Base-by-base conservation (phyloP, 176 grass and related monocot genomes). In the Carex littledalei region DNA sequence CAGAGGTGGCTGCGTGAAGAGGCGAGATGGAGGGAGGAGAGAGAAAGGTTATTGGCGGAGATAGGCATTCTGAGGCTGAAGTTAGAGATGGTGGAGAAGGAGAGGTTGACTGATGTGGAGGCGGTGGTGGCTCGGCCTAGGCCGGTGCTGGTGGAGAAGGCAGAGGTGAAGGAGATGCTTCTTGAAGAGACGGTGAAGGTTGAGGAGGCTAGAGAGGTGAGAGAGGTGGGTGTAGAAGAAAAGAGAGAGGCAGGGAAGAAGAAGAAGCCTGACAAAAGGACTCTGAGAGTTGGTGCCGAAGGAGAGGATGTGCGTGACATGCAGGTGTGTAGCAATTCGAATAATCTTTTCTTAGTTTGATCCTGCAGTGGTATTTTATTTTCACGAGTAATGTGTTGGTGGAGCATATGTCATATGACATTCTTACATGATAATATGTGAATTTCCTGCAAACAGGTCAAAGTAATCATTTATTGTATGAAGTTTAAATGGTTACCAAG, bases 291-390 rank as follows among this genome's bases (percentile, higher is more conserved):
- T 29, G 93, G 96, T 16, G 67, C 88, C 3, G 96, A 95, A 88
- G 96, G 96, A 41, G 91, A 95, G 15, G 93, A 98, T 84, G 96
- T 95, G 88, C 86, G 87, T 59, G 88, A 81, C 67, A 88, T 98
- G 96, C 96, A 95, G 93, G 93, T 94, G 57, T 82, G 47, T 81
- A 10, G 8, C 50, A 78, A 83, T 83, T 89, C 77, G 16, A 15
- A 64, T 53, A 4, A 11, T 76, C 20, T 73, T 4, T 81, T 79
- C 1, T 71, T 93, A 69, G 16, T 69, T 70, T 43, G 15, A 69
- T 69, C 1, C 18, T 69, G 67, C 34, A 29, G 74, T 86, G 86
- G 62, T 84, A 92, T 71, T 85, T 20, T 8, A 47, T n/a, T 70
- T 70, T 65, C 26, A 75, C 80, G 73, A 84, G 68, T n/a, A 34